Base-by-base conservation (phyloP, 1,139 yeast genomes). In the Geotrichum macrosporum region DNA sequence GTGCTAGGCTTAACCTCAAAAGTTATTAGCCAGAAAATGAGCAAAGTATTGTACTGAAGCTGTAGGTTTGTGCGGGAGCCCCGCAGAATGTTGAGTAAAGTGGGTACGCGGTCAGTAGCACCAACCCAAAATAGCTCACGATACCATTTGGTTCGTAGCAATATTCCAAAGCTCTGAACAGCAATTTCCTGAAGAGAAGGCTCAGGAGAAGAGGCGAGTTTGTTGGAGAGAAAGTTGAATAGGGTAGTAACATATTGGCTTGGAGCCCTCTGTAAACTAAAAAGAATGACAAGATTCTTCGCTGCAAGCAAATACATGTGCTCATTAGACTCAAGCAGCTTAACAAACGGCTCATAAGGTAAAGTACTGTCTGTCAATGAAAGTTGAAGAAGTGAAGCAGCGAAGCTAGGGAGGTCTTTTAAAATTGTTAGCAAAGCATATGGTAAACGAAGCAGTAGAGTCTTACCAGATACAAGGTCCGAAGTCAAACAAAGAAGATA, bases 1-100 rank as follows among this genome's bases (percentile, higher is more conserved):
- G 66, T 62, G 47, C 83, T 76, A 37, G 84, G 76, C 38, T 68
- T 63, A 10, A 69, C 65, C 61, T 78, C 84, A 67, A 89, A 92
- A 2, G 95, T 80, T 54, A 88, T 72, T 39, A 88, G 73, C 98
- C 98, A 92, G 44, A 86, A 71, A 22, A 82, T 75, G 61, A 92
- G 74, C 55, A 92, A 74, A 2, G 83, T 74, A 61, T 85, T 78
- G 68, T 92, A 92, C 62, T 84, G 88, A 56, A 87, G 75, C 70
- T 94, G 98, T 53, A 92, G 77, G 33, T 60, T 61, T 50, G 81
- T 83, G 41, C 76, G 72, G 51, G 80, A 73, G 41, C 78, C 60
- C 51, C 60, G 60, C 50, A 80, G 66, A 42, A 76, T 68, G 46
- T 61, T 65, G 52, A 77, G 66, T 41, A 88, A 66, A 2, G 78